Evolutionary conservation across 2,329 filamentous ascomycete genomes (phyloP).

Genomic region (Claviceps humidiphila): DNA sequence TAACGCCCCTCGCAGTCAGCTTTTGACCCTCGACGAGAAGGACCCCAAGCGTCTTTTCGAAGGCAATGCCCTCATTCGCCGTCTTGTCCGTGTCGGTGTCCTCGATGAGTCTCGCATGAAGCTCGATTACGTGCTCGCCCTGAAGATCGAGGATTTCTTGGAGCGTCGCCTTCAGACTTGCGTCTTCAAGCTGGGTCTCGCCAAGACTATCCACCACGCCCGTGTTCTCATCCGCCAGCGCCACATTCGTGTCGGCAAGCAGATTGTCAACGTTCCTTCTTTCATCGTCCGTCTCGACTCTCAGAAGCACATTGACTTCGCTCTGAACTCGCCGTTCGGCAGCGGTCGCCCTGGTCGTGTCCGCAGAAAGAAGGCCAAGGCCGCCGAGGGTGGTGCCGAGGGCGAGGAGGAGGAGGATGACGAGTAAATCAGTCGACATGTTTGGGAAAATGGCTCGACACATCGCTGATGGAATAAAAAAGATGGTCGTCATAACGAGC

Average conservation of each 20-base stretch:
- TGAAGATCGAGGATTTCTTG: conserved; percentile 99
- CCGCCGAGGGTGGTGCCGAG: conserved; percentile 72
- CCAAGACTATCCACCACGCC: conserved; percentile 99
- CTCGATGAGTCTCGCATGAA: conserved; percentile 99
- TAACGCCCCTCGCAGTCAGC: conserved; percentile 55
- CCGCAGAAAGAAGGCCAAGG: conserved; percentile 99
- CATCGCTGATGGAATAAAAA: conserved; percentile 24
- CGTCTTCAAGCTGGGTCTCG: conserved; percentile 99
- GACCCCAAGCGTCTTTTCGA: conserved; percentile 99
- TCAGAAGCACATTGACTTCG: conserved; percentile 99
- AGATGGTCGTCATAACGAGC: conserved; percentile 32
- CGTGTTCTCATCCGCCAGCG: conserved; percentile 99
- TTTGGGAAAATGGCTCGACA: conserved; percentile 17
- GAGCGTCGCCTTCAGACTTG: conserved; percentile 99
- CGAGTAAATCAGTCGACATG: conserved; percentile 35
- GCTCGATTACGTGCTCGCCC: conserved; percentile 99
- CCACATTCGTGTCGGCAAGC: conserved; percentile 99
- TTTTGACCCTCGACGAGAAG: conserved; percentile 99
- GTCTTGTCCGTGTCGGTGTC: conserved; percentile 98
- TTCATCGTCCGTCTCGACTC: conserved; percentile 99
- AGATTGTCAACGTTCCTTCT: conserved; percentile 99
- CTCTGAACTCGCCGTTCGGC: conserved; percentile 93
- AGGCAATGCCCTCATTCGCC: conserved; percentile 99
- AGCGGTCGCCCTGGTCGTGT: conserved; percentile 95
- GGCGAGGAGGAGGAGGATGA: conserved; percentile 82